Base-by-base conservation (phyloP, 1,284 basidiomycete genomes). In the Kwoniella shivajii region DNA sequence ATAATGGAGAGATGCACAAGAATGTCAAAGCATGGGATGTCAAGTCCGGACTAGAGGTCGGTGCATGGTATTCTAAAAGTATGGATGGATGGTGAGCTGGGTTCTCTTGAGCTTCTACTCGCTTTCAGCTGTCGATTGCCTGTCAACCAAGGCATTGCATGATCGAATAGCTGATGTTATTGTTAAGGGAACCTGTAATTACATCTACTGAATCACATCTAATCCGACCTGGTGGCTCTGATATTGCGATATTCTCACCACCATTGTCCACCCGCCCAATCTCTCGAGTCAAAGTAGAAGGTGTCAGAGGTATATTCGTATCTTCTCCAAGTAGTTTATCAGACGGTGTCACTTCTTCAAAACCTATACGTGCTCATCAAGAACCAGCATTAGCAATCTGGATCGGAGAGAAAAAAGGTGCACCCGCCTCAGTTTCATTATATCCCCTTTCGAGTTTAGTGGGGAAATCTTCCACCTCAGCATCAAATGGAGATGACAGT, bases 331-430 rank as follows among this genome's bases (percentile, higher is more conserved):
- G 60, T 3, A 59, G 63, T 24, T 60, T 77, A 24, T 60, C 72
- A 10, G 66, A 62, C 20, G 65, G 66, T 10, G 59, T 67, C 2
- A 70, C 69, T 2, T 60, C 57, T 18, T 59, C 66, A 22, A 71
- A 66, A 52, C 69, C 73, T 0, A 53, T 75, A 22, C 43, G 56
- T 16, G 53, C 71, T 4, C 55, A 69, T 52, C 44, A 60, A 20
- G 72, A 73, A 61, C 66, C 73, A 6, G 75, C 71, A 18, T 74
- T 98, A 29, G 93, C 93, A 3, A 85, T 95, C 14, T 99, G 98
- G 75, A 82, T 94, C 38, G 89, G 87, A 1, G 94, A 98, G 83
- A 93, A 92, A 82, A 97, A 97, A 82, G 94, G 94, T 56, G 86
- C 88, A n/a, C 95, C 95, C 1, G 95, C 92, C 0, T 88, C 84